Percentiles rank a stretch among this genome's conserved stretches.
Evolutionary conservation across 306 rosid species (phyloP).

Genomic region (Mucuna pruriens): DNA sequence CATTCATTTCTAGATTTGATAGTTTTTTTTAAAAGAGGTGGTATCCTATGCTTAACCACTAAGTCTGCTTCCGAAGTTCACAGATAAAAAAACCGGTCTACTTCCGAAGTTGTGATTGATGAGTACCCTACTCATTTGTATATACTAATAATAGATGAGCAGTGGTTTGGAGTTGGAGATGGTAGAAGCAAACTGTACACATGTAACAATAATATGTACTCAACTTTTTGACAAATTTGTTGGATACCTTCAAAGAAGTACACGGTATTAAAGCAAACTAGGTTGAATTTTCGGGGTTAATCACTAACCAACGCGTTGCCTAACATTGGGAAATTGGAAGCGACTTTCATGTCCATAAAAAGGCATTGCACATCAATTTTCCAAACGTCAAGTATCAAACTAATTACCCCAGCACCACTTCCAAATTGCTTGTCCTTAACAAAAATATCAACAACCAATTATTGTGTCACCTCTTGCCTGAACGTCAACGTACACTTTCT

Average conservation of each 20-base stretch:
- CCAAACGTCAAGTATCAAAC: constrained; percentile 40
- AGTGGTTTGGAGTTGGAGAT: constrained; percentile 40
- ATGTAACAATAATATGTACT: constrained; percentile 10
- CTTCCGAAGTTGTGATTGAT: constrained; percentile 8
- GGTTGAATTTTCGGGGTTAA: constrained; percentile 33
- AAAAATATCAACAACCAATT: constrained; percentile 29
- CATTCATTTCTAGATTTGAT: background rate
- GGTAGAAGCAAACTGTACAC: constrained; percentile 31
- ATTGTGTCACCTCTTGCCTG: constrained; percentile 32
- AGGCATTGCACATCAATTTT: background rate
- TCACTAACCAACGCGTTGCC: constrained; percentile 3
- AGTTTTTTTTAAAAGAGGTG: background rate
- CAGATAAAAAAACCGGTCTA: background rate
- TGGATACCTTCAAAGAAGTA: constrained; percentile 25
- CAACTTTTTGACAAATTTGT: constrained; percentile 42
- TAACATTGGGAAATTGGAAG: constrained; percentile 21
- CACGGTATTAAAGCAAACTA: background rate
- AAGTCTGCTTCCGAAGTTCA: constrained; percentile 34
- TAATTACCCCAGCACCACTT: background rate
- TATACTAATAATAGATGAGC: constrained; percentile 5
- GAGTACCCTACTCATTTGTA: constrained; percentile 19
- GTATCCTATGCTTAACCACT: constrained; percentile 33
- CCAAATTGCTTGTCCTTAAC: constrained; percentile 22
- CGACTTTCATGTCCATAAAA: constrained; percentile 31
- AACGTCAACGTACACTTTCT: constrained; percentile 20